Conservation (phyloP, 805 yeast genomes). For the Nakazawaea molendinolei region DNA sequence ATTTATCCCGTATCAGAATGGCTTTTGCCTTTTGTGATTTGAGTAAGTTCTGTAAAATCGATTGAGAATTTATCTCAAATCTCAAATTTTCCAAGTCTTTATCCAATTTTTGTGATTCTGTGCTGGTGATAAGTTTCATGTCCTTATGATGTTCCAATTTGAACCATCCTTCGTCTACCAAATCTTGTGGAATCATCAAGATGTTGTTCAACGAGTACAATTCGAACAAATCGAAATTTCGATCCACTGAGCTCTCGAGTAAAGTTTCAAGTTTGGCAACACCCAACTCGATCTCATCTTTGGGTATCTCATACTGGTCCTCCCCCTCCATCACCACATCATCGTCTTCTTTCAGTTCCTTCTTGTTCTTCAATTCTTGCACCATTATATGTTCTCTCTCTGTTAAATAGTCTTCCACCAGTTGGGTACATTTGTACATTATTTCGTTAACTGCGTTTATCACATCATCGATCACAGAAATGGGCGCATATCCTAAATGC, state of each 20-base stretch:
- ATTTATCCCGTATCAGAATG: constrained; percentile 26
- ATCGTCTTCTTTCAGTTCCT: constrained; percentile 17
- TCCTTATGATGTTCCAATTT: constrained; percentile 63
- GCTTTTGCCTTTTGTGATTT: constrained; percentile 33
- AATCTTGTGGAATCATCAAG: constrained; percentile 58
- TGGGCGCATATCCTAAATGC: constrained; percentile 80
- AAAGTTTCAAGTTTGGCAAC: constrained; percentile 75
- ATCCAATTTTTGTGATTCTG: constrained; percentile 15
- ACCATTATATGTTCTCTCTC: constrained; percentile 27
- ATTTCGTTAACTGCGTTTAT: constrained; percentile 83
- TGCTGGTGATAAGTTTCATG: constrained; percentile 23
- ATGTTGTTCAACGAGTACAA: constrained; percentile 75
- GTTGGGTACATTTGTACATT: constrained; percentile 75
- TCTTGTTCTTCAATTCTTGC: constrained; percentile 17
- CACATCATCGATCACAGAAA: constrained; percentile 77
- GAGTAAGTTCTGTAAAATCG: constrained; percentile 35
- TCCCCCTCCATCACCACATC: constrained; percentile 22
- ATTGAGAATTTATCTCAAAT: constrained; percentile 34
- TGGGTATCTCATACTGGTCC: constrained; percentile 15
- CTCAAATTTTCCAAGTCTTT: constrained; percentile 24
- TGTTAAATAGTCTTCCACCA: constrained; percentile 59
- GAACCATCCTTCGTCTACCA: constrained; percentile 60
- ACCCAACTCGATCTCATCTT: constrained; percentile 65
- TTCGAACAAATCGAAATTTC: constrained; percentile 81
- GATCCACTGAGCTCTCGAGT: constrained; percentile 69